A percentile compares a stretch with the other conserved stretches of the same genome.
Conservation (phyloP, 176 grass and related monocot genomes). For the Thinopyrum elongatum region DNA sequence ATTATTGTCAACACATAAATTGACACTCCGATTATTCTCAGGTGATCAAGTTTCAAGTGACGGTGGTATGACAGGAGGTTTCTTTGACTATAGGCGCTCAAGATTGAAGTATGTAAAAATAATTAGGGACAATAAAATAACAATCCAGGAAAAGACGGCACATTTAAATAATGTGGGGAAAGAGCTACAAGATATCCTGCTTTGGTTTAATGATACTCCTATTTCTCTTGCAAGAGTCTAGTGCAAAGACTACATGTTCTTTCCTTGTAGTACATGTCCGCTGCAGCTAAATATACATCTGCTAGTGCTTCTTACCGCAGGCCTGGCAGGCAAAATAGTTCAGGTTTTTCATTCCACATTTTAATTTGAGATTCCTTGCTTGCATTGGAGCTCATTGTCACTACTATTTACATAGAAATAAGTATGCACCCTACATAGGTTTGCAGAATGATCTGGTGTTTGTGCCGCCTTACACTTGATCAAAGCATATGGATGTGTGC, state of each 20-base stretch:
- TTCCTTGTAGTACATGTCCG: background rate
- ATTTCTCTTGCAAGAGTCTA: background rate
- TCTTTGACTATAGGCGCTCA: slow-evolving; percentile 87
- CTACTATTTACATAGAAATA: background rate
- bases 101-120: slow-evolving; percentile 85
- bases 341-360: background rate
- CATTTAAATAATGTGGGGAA: slow-evolving; percentile 61
- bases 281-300: background rate
- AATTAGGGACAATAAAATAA: slow-evolving; percentile 60
- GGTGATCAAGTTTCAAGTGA: slow-evolving; percentile 90
- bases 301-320: background rate
- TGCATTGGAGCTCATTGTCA: background rate
- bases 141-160: slow-evolving; percentile 56
- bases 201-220: background rate
- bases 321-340: background rate
- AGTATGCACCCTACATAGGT: background rate
- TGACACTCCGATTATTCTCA: slow-evolving; percentile 33
- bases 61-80: slow-evolving; percentile 96
- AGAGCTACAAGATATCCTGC: slow-evolving; percentile 85
- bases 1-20: slow-evolving; percentile 21
- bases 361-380: background rate
- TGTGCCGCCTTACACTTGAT: background rate
- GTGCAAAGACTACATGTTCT: background rate
- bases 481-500: background rate
- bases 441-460: slow-evolving; percentile 2